Evolutionary conservation across 2,329 filamentous ascomycete genomes (phyloP), one percentile per base, ranked within the genome.

Genomic region (Calonectria hawksworthii): DNA sequence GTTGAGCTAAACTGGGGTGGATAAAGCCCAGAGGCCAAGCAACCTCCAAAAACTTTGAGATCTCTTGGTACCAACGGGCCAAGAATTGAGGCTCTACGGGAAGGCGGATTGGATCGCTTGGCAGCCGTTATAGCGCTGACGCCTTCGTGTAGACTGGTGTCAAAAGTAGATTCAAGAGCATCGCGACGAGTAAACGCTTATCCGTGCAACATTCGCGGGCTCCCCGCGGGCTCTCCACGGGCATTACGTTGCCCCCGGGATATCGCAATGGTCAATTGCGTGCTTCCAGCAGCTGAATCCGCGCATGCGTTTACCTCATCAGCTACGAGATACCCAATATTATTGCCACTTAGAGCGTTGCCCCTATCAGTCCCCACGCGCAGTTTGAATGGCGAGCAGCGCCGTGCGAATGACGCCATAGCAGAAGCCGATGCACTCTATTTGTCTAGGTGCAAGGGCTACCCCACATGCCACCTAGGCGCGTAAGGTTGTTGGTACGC

Each of bases 31-130:
- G 6, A 41, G 23, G 56, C 56, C 34, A 63, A 63, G 56, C 23
- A n/a, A 23, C n/a, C n/a, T 26, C 4, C 16, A 26, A 28, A 61
- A 63, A 41, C 34, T 41, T 26, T 63, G 56, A 41, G 56, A 63
- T 63, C 56, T 63, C 56, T 63, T 63, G 56, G 56, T 28, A 41
- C 16, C 13, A n/a, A 30, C 23, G 11, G 34, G 34, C 56, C 56
- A 63, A 63, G 56, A 63, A 41, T 23, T 63, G 56, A 63, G 56
- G 56, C 56, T 63, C 56, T 63, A 41, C 56, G 56, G 56, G 34
- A 63, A 26, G 34, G 14, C 16, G 56, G 13, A 18, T 63, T 63
- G 36, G 36, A 26, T 28, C 34, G 36, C 36, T 63, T 63, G 56
- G 56, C 56, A 63, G 14, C 9, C 5, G 18, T 28, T 28, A 18